Base-by-base conservation (phyloP, 2,329 filamentous ascomycete genomes). In the Westerdykella ornata region DNA sequence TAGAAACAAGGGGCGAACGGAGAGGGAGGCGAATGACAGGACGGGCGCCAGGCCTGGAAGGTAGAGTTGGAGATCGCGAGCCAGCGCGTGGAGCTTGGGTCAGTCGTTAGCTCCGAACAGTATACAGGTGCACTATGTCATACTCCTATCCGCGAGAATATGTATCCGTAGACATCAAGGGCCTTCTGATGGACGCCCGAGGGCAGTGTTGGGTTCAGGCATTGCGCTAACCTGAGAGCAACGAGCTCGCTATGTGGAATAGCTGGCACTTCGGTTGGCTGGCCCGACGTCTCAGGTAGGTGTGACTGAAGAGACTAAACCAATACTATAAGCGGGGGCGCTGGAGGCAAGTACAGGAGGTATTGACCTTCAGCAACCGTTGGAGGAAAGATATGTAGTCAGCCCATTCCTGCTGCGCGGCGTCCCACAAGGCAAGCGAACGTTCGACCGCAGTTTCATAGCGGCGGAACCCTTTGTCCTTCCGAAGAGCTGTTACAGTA, bases 371-470 rank as follows among this genome's bases (percentile, higher is more conserved):
- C 47, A 95, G 74, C 37, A 98, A 74, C 47, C 88, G 81, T 62
- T 86, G 94, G 42, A 98, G 72, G 64, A 97, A 98, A 14, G 90
- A 95, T 59, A 98, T 98, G 63, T 98, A 98, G 70, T 98, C 92
- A 37, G 94, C 92, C 92, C 92, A 98, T 80, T 98, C 92, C 68
- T 97, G 88, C 53, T 96, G 75, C 20, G 88, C 82, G 13, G 87
- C 89, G 63, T 98, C 92, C 71, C 96, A 98, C 26, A 95, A 75
- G 35, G 85, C 79, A 47, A 98, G 76, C 26, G 88, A 85, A 65
- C 88, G 81, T 60, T 97, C 90, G 51, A 98, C 82, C 44, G 81
- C 85, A 37, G 83, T 80, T 34, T 88, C 88, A 78, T 97, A 98
- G 65, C 89, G 85, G 52, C 89, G 87, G 63, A 87, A 90, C 45